Percentiles rank a stretch among this genome's conserved stretches.
phyloP scores from a whole-genome alignment of 768 basidiomycete genomes.

The Phylloporus rhodoxanthus region DNA sequence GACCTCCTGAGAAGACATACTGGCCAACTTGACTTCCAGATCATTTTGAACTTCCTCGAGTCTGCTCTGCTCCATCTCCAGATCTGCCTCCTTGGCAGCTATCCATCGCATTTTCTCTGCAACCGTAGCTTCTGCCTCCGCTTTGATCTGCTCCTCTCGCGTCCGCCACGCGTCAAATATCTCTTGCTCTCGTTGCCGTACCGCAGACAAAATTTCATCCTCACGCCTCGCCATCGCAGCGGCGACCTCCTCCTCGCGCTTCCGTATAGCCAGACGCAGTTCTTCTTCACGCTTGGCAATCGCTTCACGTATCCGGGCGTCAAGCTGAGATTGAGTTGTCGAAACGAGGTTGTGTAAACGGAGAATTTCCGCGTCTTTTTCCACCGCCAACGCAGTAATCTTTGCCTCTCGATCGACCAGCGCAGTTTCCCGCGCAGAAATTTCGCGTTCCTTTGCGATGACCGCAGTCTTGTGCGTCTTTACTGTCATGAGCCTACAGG shows the following conservation, averaged over 20 bases:
- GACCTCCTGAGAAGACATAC: conserved; percentile 35
- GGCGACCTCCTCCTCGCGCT: conserved; percentile 67
- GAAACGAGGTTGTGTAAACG: conserved; percentile 42
- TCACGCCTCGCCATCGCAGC: conserved; percentile 59
- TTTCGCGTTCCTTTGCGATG: conserved; percentile 57
- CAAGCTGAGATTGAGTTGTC: conserved; percentile 36
- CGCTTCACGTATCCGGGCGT: conserved; percentile 49
- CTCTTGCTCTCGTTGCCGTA: conserved; percentile 58
- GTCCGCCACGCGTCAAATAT: conserved; percentile 53
- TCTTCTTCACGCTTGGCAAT: conserved; percentile 63
- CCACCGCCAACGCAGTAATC: conserved; percentile 39
- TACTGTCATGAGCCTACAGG: conserved; percentile 52
- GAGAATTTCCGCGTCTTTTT: conserved; percentile 59
- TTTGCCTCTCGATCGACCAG: conserved; percentile 53
- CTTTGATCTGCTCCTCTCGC: conserved; percentile 46
- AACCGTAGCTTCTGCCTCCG: conserved; percentile 41
- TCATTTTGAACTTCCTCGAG: conserved; percentile 43
- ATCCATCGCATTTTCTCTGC: conserved; percentile 44
- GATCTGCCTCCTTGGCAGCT: conserved; percentile 45
- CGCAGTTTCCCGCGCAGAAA: conserved; percentile 49
- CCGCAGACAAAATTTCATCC: conserved; percentile 66
- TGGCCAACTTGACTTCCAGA: conserved; percentile 45
- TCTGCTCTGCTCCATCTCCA: conserved; percentile 45
- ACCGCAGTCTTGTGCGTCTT: conserved; percentile 57
- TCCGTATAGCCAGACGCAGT: conserved; percentile 54